Evolutionary conservation across 768 basidiomycete species (phyloP).

Genomic region (Russula foetens): DNA sequence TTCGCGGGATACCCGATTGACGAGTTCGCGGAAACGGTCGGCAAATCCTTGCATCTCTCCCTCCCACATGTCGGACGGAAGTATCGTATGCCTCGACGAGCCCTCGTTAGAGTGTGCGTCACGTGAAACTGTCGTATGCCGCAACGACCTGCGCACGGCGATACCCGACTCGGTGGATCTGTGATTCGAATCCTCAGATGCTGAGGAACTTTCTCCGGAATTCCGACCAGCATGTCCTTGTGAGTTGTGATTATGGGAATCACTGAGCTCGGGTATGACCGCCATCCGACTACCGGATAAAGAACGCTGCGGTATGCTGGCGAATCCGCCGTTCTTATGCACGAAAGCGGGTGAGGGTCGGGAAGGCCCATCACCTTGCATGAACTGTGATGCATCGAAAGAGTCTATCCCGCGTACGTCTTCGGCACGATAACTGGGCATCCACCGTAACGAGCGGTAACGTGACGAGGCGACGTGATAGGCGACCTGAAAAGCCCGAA

Average conservation of each 20-base stretch:
- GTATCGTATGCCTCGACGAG: not conserved
- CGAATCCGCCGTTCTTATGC: not conserved
- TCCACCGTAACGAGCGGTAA: not conserved
- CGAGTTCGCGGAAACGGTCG: constrained; percentile 43
- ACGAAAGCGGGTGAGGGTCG: constrained; percentile 2
- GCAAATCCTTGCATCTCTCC: constrained; percentile 36
- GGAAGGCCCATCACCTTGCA: not conserved
- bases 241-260: not conserved
- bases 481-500: not conserved
- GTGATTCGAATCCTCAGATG: constrained; percentile 6
- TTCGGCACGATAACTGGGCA: not conserved
- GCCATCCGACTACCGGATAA: constrained; percentile 9
- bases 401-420: constrained; percentile 1
- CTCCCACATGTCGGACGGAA: constrained; percentile 19
- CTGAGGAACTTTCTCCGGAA: constrained; percentile 2
- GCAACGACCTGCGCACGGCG: not conserved
- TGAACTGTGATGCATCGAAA: not conserved
- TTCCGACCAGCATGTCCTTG: not conserved
- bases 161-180: constrained; percentile 7
- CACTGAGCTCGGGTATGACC: constrained; percentile 13
- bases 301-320: constrained; percentile 1
- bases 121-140: not conserved
- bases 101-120: not conserved
- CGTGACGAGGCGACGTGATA: not conserved
- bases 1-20: constrained; percentile 45